phyloP scores from a whole-genome alignment of 2,329 filamentous ascomycete species.

The Westerdykella aurantiaca region DNA sequence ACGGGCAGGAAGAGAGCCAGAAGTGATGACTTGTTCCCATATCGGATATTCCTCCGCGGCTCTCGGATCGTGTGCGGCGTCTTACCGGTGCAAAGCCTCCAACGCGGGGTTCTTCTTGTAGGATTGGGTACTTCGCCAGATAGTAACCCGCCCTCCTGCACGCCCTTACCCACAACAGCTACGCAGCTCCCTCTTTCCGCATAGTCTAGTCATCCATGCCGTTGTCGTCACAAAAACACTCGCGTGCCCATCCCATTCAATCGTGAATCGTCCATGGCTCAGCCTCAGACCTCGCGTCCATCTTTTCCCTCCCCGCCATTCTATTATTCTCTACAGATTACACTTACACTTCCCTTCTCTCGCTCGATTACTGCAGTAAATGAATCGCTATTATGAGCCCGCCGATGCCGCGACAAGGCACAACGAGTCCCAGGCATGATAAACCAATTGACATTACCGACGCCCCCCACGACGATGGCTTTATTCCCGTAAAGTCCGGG shows the following conservation, averaged over 20 bases:
- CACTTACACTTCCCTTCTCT: no score
- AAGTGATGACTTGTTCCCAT: no score
- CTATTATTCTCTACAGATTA: background rate
- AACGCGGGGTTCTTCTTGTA: no score
- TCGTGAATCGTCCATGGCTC: background rate
- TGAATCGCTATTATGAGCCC: background rate
- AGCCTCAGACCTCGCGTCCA: background rate
- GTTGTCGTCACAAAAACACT: background rate
- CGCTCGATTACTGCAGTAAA: background rate
- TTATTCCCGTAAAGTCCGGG: constrained; percentile 19
- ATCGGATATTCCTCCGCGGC: no score
- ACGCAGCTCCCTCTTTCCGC: background rate
- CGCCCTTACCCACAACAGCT: background rate
- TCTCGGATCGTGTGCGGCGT: no score
- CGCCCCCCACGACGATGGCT: background rate
- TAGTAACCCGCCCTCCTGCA: no score
- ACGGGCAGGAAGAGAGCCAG: no score
- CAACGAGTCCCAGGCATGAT: background rate
- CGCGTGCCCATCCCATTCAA: no score
- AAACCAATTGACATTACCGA: background rate
- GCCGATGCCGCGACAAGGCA: background rate
- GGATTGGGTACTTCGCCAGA: no score
- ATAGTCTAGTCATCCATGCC: background rate
- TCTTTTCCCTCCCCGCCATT: background rate
- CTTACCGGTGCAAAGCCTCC: no score